Evolutionary conservation across 352 stramenopile species (phyloP).

Genomic region (Globisporangium splendens): DNA sequence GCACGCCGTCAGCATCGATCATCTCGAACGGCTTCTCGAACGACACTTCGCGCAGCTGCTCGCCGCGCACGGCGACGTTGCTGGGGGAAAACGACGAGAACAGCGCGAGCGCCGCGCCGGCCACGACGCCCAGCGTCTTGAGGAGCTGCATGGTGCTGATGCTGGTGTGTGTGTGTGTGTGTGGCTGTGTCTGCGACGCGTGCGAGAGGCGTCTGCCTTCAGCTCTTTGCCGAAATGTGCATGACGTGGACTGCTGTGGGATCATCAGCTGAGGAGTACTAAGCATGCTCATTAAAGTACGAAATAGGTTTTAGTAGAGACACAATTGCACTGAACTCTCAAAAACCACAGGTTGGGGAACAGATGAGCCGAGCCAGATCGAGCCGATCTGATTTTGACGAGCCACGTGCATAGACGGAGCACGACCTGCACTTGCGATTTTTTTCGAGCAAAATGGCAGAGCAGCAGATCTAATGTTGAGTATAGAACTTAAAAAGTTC

Average conservation of each 20-base stretch:
- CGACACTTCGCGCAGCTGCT: constrained; percentile 46
- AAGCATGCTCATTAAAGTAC: not conserved
- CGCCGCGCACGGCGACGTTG: constrained; percentile 25
- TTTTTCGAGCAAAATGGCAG: too few species aligned
- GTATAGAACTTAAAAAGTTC: too few species aligned
- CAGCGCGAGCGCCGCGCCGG: constrained; percentile 11
- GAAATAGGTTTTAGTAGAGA: too few species aligned
- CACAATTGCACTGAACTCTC: too few species aligned
- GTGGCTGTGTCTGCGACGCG: not conserved
- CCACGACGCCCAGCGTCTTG: constrained; percentile 22
- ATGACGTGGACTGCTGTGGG: not conserved
- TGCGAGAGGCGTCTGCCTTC: not conserved
- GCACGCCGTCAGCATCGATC: constrained; percentile 56
- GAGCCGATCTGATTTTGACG: too few species aligned
- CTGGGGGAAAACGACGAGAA: not conserved
- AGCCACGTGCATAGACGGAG: too few species aligned
- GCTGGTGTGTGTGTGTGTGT: not conserved
- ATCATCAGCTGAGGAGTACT: not conserved
- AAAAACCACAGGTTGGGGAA: too few species aligned
- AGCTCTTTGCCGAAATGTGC: too few species aligned
- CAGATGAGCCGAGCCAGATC: too few species aligned
- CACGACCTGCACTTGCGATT: too few species aligned
- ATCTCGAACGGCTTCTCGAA: constrained; percentile 82
- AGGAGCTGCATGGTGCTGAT: constrained; percentile 8
- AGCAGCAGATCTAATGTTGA: too few species aligned